Evolutionary conservation across 75 land plant species (phyloP).

Genomic region (Pinus albicaulis): DNA sequence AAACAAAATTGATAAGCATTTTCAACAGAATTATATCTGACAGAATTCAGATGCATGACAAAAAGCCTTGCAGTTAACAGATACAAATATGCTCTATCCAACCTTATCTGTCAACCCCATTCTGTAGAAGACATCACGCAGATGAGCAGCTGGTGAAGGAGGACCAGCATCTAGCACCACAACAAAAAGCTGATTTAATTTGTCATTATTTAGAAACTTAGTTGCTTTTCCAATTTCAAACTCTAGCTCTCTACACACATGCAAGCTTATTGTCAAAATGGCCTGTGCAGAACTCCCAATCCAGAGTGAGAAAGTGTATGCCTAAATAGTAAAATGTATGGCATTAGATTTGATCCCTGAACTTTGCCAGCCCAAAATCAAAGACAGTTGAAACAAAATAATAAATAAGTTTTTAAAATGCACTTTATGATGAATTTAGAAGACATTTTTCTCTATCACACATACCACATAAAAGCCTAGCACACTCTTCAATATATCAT

Average conservation of each 20-base stretch:
- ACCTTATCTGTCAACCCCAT: conserved; percentile 98
- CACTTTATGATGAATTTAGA: not conserved
- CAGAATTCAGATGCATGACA: not conserved
- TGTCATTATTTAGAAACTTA: not conserved
- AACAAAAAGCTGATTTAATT: not conserved
- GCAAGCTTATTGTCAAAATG: no score
- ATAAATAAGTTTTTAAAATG: no score
- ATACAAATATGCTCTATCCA: not conserved
- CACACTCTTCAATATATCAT: not conserved
- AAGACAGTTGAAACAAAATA: no score
- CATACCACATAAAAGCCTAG: no score
- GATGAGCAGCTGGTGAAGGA: conserved; percentile 89
- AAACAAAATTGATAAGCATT: conserved; percentile 8
- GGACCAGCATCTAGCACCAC: conserved; percentile 85
- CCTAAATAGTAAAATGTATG: no score
- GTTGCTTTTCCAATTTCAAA: not conserved
- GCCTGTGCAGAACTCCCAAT: no score
- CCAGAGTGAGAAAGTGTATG: no score
- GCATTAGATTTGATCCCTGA: no score
- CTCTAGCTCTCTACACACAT: not conserved
- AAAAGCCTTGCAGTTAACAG: not conserved
- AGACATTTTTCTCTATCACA: not conserved
- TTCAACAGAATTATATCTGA: not conserved
- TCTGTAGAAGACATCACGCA: conserved; percentile 88
- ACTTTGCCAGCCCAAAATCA: no score